These are phyloP conservation scores for Neoarthrinium moseri DNA, from an alignment of 2,329 filamentous ascomycete genomes.

Conservation along the genomic window DNA sequence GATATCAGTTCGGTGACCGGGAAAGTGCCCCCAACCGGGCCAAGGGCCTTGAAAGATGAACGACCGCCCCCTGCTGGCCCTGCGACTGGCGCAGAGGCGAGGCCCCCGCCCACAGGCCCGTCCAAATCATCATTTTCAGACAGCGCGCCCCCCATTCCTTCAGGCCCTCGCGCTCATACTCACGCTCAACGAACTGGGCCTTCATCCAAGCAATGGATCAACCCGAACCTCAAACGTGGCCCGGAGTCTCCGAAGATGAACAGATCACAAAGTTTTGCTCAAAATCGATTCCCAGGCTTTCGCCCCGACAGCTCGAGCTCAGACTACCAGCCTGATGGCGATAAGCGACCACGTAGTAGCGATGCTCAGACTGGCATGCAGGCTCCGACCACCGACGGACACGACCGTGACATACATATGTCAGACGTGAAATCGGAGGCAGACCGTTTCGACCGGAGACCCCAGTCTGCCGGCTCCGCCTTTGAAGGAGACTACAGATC, in stretches of 20 bases:
- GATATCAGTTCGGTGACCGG: slow-evolving; percentile 36
- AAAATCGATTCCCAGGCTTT: slow-evolving; percentile 32
- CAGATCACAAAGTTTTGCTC: slow-evolving; percentile 48
- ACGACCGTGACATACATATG: slow-evolving; percentile 18
- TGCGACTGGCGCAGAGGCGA: slow-evolving; percentile 33
- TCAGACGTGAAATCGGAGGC: slow-evolving; percentile 15
- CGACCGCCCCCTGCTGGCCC: slow-evolving; percentile 44
- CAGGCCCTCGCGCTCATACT: slow-evolving; percentile 50
- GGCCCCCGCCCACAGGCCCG: slow-evolving; percentile 37
- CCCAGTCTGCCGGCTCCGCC: slow-evolving; percentile 22
- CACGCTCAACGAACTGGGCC: slow-evolving; percentile 45
- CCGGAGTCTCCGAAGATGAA: slow-evolving; percentile 52
- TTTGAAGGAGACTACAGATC: slow-evolving; percentile 18
- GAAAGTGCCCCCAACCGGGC: slow-evolving; percentile 54
- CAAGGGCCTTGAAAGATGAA: slow-evolving; percentile 49
- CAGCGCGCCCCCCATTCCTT: slow-evolving; percentile 48
- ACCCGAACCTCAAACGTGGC: slow-evolving; percentile 45
- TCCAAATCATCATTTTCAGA: slow-evolving; percentile 41
- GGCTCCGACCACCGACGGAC: slow-evolving; percentile 14
- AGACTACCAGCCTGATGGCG: slow-evolving; percentile 40
- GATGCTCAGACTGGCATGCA: slow-evolving; percentile 47
- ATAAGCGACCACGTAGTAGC: slow-evolving; percentile 51
- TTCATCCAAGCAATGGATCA: slow-evolving; percentile 61
- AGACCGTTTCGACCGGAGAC: slow-evolving; percentile 16
- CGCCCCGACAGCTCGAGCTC: slow-evolving; percentile 33